Evolutionary conservation across 345 rosid genomes (phyloP), one percentile per base, ranked within the genome.

Genomic region (Arabidopsis thaliana): DNA sequence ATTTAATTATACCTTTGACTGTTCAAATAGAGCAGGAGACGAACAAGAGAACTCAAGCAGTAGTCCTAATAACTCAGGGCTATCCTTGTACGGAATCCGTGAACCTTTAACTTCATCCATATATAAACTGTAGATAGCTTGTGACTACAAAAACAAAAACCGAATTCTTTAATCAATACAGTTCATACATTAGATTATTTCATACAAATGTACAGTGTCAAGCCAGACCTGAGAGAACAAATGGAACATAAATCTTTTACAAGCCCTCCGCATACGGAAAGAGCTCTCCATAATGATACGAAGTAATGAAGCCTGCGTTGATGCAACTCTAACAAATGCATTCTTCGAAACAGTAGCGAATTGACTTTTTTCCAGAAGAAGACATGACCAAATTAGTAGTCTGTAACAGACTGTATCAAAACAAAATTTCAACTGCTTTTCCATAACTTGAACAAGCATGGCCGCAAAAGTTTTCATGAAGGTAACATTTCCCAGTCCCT

Each of bases 391-490:
- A 40, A 83, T 77, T 65, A 95, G 87, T 49, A 95, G 88, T 81
- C 90, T 86, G 67, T 81, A 82, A 83, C 96, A 85, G 53, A 91
- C 89, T 1, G 84, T 83, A 63, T 75, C 84, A 13, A 92, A 83
- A 28, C 85, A 84, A 59, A 73, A 74, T 79, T 89, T 90, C 24
- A 71, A 76, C 75, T 86, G 91, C 86, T 79, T 95, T 51, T 95
- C 99, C 97, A 89, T 90, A 56, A 77, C 75, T 84, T 90, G 97
- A 59, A 95, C 97, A 79, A 95, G 93, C 7, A 82, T 80, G 8
- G 90, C 90, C 0, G 96, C 99, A 83, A 90, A 95, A 50, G 72
- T 77, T 84, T 89, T 92, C 97, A 92, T 95, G 78, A 95, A 95
- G 4, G 75, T 56, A 55, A 82, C 80, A 75, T 85, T 87, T 24